phyloP scores from a whole-genome alignment of 768 basidiomycete species.

The Mycena crocata region DNA sequence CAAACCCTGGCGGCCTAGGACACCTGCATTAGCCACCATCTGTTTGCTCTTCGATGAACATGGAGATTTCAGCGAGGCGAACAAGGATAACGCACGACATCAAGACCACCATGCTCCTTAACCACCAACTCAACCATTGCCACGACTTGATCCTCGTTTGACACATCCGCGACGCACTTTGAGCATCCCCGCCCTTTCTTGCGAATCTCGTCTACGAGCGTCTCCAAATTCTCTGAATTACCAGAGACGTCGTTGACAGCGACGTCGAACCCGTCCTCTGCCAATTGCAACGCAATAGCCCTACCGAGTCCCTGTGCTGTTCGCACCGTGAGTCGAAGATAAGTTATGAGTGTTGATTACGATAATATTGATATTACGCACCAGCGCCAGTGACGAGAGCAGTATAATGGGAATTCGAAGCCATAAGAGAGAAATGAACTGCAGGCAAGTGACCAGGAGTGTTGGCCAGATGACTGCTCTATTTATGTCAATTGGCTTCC shows the following conservation, averaged over 20 bases:
- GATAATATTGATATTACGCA: background rate
- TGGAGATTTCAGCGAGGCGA: background rate
- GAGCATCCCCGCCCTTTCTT: conserved; percentile 17
- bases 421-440: too few relatives aligned
- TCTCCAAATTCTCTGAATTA: background rate
- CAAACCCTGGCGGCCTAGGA: conserved; percentile 1
- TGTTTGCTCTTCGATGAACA: too few relatives aligned
- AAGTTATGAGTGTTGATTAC: background rate
- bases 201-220: background rate
- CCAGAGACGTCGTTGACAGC: conserved; percentile 21
- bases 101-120: conserved; percentile 46
- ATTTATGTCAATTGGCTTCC: too few relatives aligned
- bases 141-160: conserved; percentile 50
- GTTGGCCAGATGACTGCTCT: too few relatives aligned
- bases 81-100: conserved; percentile 12
- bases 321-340: background rate
- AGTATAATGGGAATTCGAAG: too few relatives aligned
- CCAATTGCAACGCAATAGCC: background rate
- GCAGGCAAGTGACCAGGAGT: too few relatives aligned
- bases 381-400: conserved; percentile 22
- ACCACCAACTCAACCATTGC: conserved; percentile 43
- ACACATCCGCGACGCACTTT: conserved; percentile 41
- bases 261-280: conserved; percentile 12
- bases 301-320: background rate
- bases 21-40: conserved; percentile 46